These are phyloP conservation scores for Oehlia diaphana DNA, from an alignment of 192 early-diverging fungal species.

Conservation along the genomic window DNA sequence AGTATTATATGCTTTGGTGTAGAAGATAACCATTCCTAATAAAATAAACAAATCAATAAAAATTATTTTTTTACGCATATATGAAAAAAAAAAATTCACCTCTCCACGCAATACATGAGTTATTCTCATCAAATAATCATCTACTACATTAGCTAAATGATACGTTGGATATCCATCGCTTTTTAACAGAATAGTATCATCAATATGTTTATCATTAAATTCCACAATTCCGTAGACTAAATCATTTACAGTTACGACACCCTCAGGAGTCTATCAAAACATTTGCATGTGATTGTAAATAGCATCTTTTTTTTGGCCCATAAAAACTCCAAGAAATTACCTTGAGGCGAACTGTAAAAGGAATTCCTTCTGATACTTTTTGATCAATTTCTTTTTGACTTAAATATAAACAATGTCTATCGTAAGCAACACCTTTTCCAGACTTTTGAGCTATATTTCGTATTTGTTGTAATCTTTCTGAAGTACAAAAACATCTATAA, in stretches of 20 bases:
- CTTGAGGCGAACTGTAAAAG: constrained; percentile 75
- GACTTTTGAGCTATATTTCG: constrained; percentile 54
- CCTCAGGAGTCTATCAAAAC: constrained; percentile 48
- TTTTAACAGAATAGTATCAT: constrained; percentile 89
- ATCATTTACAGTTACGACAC: constrained; percentile 63
- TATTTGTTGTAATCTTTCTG: constrained; percentile 63
- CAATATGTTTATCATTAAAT: constrained; percentile 74
- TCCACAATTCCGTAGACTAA: constrained; percentile 73
- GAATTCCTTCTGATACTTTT: constrained; percentile 51
- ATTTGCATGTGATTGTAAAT: not conserved
- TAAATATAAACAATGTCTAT: constrained; percentile 74
- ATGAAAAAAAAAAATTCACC: constrained; percentile 29
- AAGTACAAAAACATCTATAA: constrained; percentile 88
- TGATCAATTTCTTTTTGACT: constrained; percentile 65
- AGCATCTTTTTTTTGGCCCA: no score
- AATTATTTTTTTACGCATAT: not conserved
- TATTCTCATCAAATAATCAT: constrained; percentile 89
- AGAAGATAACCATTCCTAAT: constrained; percentile 87
- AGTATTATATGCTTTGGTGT: constrained; percentile 90
- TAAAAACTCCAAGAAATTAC: constrained; percentile 29
- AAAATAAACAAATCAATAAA: not conserved
- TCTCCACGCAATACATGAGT: constrained; percentile 93
- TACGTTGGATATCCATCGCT: constrained; percentile 93
- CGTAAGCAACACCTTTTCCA: constrained; percentile 69
- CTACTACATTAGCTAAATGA: constrained; percentile 93